Base-by-base conservation (phyloP, 805 yeast genomes). In the Sugiyamaella chiloensis region DNA sequence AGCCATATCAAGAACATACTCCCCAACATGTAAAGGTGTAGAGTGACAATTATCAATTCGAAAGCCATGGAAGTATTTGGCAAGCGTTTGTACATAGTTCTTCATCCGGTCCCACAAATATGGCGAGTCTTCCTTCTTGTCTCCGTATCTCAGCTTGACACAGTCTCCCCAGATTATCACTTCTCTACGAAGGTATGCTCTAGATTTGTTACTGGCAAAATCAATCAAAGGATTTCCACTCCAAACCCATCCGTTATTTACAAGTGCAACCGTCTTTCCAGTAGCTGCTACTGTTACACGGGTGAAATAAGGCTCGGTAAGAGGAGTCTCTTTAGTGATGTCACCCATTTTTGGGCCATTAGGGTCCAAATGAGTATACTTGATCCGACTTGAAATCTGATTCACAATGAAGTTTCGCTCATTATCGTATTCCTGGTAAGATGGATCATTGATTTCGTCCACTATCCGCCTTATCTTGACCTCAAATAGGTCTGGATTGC, bases 171-270 rank as follows among this genome's bases (percentile, higher is more conserved):
- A 91, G 21, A 91, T 87, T 56, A 91, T 89, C 9, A 91, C 96
- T 65, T 91, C 96, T 62, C 99, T 78, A 45, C 95, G 75, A 42
- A 91, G 67, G 61, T 93, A 91, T 3, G 95, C 90, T 60, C 79
- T 84, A 4, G 95, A 80, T 46, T 81, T 58, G 24, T 74, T 65
- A 0, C 96, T 85, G 0, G 98, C 99, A 75, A 91, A 91, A 67
- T 91, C 98, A 2, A 87, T 84, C 48, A 90, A 67, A 1, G 98
- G 97, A 56, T 91, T 83, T 8, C 96, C 97, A 45, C 87, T 90
- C 99, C 99, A 91, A 48, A 93, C 88, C 97, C 98, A 91, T 40
- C 99, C 99, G 60, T 93, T 91, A 62, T 93, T 93, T 2, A 96
- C 98, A 50, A 91, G 70, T 2, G 66, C 69, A 5, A 61, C 55